Evolutionary conservation across 2,329 filamentous ascomycete genomes (phyloP).

Genomic region (Biscogniauxia sp.): DNA sequence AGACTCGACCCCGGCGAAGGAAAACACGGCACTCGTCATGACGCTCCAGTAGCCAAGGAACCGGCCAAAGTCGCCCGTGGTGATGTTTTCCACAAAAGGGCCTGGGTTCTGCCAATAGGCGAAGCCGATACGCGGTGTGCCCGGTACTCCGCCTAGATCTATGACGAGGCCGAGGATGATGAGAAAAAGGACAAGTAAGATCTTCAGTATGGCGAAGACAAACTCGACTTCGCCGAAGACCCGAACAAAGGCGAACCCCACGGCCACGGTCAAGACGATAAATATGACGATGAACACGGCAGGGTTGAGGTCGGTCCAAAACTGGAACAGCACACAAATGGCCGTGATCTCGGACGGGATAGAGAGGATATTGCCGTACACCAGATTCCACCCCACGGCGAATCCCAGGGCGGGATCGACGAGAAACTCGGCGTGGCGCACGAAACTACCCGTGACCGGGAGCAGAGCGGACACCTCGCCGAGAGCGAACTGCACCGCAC

Average conservation of each 20-base stretch:
- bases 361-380: constrained; percentile 53
- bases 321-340: constrained; percentile 60
- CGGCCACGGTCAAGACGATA: constrained; percentile 51
- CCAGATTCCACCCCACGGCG: constrained; percentile 53
- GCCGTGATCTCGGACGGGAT: constrained; percentile 62
- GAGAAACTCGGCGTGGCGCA: constrained; percentile 58
- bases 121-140: constrained; percentile 60
- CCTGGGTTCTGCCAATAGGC: constrained; percentile 68
- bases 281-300: constrained; percentile 52
- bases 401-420: constrained; percentile 60
- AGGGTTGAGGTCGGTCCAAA: constrained; percentile 59
- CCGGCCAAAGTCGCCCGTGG: constrained; percentile 52
- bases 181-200: constrained; percentile 60
- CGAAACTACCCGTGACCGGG: constrained; percentile 62
- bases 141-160: constrained; percentile 60
- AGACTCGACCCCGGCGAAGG: constrained; percentile 49
- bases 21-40: constrained; percentile 45
- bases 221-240: constrained; percentile 61
- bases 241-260: constrained; percentile 57
- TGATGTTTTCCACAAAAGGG: constrained; percentile 65
- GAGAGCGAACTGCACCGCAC: constrained; percentile 56
- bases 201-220: constrained; percentile 52
- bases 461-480: constrained; percentile 60
- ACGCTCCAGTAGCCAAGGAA: constrained; percentile 61
- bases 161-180: constrained; percentile 62